Percentiles rank a stretch among this genome's conserved stretches.
phyloP scores from a whole-genome alignment of 1,284 basidiomycete species.

The Leccinum colubrinum region DNA sequence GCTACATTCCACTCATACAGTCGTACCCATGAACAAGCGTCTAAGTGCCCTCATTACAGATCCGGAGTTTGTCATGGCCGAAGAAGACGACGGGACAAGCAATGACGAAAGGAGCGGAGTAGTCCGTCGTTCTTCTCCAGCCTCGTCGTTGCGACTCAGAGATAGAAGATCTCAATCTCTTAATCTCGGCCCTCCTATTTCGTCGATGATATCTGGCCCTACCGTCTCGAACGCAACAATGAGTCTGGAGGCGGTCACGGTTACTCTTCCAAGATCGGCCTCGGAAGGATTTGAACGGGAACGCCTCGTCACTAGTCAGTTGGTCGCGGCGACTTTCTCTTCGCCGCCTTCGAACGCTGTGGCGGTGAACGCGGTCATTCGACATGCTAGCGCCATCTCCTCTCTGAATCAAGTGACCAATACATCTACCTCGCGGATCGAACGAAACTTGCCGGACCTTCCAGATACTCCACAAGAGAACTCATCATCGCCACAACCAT shows the following conservation, averaged over 20 bases:
- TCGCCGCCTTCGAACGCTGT: slow-evolving; percentile 19
- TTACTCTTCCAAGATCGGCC: slow-evolving; percentile 29
- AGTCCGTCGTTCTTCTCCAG: slow-evolving; percentile 24
- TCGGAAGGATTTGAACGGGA: slow-evolving; percentile 30
- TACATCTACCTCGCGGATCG: slow-evolving; percentile 10
- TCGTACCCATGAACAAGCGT: slow-evolving; percentile 61
- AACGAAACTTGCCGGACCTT: slow-evolving; percentile 34
- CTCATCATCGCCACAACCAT: slow-evolving; percentile 17
- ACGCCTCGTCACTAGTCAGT: slow-evolving; percentile 19
- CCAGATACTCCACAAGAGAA: slow-evolving; percentile 29
- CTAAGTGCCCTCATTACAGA: slow-evolving; percentile 67
- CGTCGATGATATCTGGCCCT: slow-evolving; percentile 30
- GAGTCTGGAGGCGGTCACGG: slow-evolving; percentile 32
- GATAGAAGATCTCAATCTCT: slow-evolving; percentile 66
- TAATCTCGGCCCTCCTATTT: slow-evolving; percentile 40
- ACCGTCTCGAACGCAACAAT: slow-evolving; percentile 28
- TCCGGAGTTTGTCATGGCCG: slow-evolving; percentile 54
- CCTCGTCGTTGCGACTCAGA: slow-evolving; percentile 36
- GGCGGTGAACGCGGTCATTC: slow-evolving; percentile 6
- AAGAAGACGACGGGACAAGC: slow-evolving; percentile 45
- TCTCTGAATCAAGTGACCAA: slow-evolving; percentile 13
- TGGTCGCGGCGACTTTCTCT: slow-evolving; percentile 16
- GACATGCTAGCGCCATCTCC: slow-evolving; percentile 18
- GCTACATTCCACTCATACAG: slow-evolving; percentile 65
- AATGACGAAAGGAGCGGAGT: slow-evolving; percentile 33